Base-by-base conservation (phyloP, 2,329 filamentous ascomycete genomes). In the Penicillium sp. region DNA sequence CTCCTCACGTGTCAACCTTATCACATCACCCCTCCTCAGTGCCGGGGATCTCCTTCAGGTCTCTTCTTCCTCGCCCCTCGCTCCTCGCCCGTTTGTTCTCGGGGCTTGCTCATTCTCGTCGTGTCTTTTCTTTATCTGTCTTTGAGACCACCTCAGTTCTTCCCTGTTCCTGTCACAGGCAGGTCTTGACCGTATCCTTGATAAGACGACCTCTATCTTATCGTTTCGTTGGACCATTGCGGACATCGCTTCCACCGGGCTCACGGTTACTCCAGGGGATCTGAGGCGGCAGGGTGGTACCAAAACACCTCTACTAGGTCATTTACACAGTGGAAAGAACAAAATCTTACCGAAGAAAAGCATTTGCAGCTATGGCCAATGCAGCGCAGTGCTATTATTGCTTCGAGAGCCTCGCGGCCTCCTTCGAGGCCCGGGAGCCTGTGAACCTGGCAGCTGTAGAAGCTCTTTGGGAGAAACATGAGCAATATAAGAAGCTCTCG, bases 351-450 rank as follows among this genome's bases (percentile, higher is more conserved):
- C 21, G 19, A 29, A n/a, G 13, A 26, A 33, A 34, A 33, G 5
- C 16, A 17, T n/a, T 21, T 25, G 29, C 32, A 37, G 36, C 34
- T 4, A 97, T 97, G 91, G 91, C 93, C 33, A 84, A 85, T 41
- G 70, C 79, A 56, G 84, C 83, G 44, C 91, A 97, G 69, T 96
- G 90, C 68, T 81, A 91, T 59, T 90, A 84, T 68, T 96, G 90
- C 73, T 97, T 98, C 74, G 93, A 98, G 69, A 76, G 77, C 27
- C 81, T 98, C 25, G 77, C 80, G 34, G 84, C 90, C 38, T 79
- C 81, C 45, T 86, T 94, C 53, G 79, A 87, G 53, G 72, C 77
- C 49, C 83, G 84, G 47, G 74, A 82, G 43, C 71, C 86, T 8
- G 73, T 89, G 54, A 75, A 73, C 33, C 79, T 97, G 16, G 64